Evolutionary conservation across 192 early-diverging fungal species (phyloP).

Genomic region (Coemansia guatemalensis): DNA sequence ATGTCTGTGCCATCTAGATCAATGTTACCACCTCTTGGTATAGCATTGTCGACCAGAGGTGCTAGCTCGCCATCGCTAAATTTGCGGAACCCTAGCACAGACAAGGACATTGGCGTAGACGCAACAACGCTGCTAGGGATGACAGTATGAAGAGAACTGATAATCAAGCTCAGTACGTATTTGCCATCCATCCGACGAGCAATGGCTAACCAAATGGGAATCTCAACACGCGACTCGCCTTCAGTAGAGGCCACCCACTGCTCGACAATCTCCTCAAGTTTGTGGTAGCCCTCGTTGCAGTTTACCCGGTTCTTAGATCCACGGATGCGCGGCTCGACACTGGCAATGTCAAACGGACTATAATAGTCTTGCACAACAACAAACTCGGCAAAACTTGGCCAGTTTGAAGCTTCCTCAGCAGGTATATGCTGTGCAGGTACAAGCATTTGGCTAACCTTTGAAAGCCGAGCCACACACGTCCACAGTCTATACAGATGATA

Average conservation of each 20-base stretch:
- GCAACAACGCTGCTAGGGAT: not conserved
- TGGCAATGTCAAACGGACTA: conserved; percentile 16
- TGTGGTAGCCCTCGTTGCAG: not conserved
- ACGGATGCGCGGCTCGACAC: conserved; percentile 36
- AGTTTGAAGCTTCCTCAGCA: not conserved
- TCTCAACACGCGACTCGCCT: conserved; percentile 24
- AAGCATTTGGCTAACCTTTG: conserved; percentile 11
- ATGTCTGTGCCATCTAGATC: conserved; percentile 9
- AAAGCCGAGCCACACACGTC: conserved; percentile 37
- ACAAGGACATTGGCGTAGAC: not conserved
- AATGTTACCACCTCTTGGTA: conserved; percentile 7
- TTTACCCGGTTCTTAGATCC: conserved; percentile 29
- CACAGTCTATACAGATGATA: conserved; percentile 48
- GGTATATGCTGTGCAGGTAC: not conserved
- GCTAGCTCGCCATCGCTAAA: conserved; percentile 14
- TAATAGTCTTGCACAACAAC: conserved; percentile 35
- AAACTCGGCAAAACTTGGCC: conserved; percentile 39
- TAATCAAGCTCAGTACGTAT: conserved; percentile 27
- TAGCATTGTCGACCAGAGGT: conserved; percentile 5
- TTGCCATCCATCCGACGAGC: conserved; percentile 17
- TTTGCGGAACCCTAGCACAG: conserved; percentile 12
- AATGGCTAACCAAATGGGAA: conserved; percentile 36
- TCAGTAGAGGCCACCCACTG: conserved; percentile 27
- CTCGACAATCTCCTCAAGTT: conserved; percentile 19
- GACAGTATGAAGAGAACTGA: conserved; percentile 19